Evolutionary conservation across 306 rosid genomes (phyloP), one percentile per base, ranked within the genome.

Genomic region (Trifolium dubium): DNA sequence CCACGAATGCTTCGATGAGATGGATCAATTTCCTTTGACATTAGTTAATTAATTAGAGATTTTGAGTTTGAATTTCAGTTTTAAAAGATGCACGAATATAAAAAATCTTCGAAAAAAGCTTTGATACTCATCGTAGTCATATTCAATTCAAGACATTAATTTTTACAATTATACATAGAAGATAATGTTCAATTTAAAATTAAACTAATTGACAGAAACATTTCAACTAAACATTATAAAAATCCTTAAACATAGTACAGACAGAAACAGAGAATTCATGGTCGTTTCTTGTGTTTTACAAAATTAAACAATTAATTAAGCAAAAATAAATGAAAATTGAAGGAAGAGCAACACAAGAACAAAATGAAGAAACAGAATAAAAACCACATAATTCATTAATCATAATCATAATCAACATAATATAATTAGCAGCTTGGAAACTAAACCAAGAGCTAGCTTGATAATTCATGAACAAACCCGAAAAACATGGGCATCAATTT

Each of bases 391-490:
- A 65, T 75, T 54, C 67, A 54, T 29, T 75, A 8, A 34, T 53
- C 28, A 34, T 53, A 53, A 51, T 15, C 41, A 59, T 28, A 64
- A 31, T 62, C 11, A 51, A 53, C 23, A 28, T 10, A 29, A 29
- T 11, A 34, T 32, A 29, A 46, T 49, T 46, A 23, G 35, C 37
- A 61, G 9, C 64, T 51, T 10, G 35, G 23, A 55, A 54, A 39
- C 49, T 37, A n/a, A n/a, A 4, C 8, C 15, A 10, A 29, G 1
- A 69, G 29, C 7, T 61, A 15, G 15, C 15, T n/a, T n/a, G 10
- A 49, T 34, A 59, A 74, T 46, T 47, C 69, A 70, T 23, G 23
- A 23, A 62, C 71, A 72, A 79, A 46, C 50, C 73, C 74, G 4
- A 54, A 55, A 66, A 56, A 73, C 32, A 66, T 3, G 80, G 70